Evolutionary conservation across 805 yeast genomes (phyloP), one percentile per base, ranked within the genome.

Genomic region (Myxozyma neotropica): DNA sequence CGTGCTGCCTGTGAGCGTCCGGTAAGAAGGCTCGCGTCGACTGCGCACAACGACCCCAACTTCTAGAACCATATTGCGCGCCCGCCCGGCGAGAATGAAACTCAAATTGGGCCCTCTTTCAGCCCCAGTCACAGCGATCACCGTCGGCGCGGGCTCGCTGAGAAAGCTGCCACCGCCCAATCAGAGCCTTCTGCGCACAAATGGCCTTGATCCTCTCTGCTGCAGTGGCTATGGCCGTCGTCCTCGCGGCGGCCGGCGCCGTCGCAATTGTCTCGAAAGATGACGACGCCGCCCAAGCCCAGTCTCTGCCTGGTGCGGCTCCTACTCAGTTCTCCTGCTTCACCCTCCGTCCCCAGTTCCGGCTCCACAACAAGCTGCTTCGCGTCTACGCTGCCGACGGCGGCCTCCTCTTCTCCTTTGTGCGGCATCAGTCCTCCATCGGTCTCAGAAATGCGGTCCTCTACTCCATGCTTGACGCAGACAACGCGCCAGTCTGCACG

Each of bases 261-360:
- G 24, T 10, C 17, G 3, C 17, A 15, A 19, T 21, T 24, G 13
- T 6, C 26, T 10, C 6, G 38, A 27, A 44, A 7, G 24, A n/a
- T 15, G 47, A n/a, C n/a, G n/a, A n/a, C n/a, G n/a, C n/a, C n/a
- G n/a, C n/a, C n/a, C n/a, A n/a, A n/a, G n/a, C n/a, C n/a, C n/a
- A n/a, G n/a, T n/a, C n/a, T n/a, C n/a, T n/a, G n/a, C n/a, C n/a
- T n/a, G n/a, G n/a, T n/a, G 33, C 33, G 33, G 10, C 10, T 29
- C 33, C 33, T 38, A 38, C 17, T 13, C 42, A 38, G 21, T 6
- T 26, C 21, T 60, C 61, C 17, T 49, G 45, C 55, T 13, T 46
- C 58, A 7, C 31, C 24, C 13, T 61, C 47, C 63, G 64, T 17
- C 66, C 66, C 31, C 66, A 62, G 48, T 62, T 40, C 45, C 49